Base-by-base conservation (phyloP, 129 eudicot genomes). In the Silybum marianum region DNA sequence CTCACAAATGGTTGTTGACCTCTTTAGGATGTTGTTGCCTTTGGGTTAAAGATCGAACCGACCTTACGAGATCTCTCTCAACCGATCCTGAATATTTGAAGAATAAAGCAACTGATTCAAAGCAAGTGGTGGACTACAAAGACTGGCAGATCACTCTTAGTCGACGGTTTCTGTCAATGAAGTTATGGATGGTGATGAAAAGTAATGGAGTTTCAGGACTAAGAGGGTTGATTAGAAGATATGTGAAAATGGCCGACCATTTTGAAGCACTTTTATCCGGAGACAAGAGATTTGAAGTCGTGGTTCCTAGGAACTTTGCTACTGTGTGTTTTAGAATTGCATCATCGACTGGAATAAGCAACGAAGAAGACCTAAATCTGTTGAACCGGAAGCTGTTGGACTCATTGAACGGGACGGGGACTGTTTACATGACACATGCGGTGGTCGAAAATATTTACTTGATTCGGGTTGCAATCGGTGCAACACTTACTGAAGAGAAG, bases 1-100 rank as follows among this genome's bases (percentile, higher is more conserved):
- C 89, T 9, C 86, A 86, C 72, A 82, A 86, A 75, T 86, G 86
- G 89, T 67, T 86, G 4, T 69, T 86, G 2, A 86, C 80, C 0
- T n/a, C 68, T 28, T 63, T 78, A 1, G 71, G 81, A 23, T 86
- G 89, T 66, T 82, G 84, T 19, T 82, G 86, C 79, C 78, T 82
- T n/a, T 86, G 84, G 81, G 84, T 86, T 19, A 78, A 82, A 26
- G 73, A 78, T 73, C 85, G 80, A 0, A 34, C 9, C 3, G 60
- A 60, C 3, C 81, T 86, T 26, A 71, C 63, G 13, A 67, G 73
- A 13, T 71, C 77, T 7, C 84, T 86, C 14, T 66, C 71, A 18
- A 78, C 86, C 2, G 75, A 78, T 5, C 74, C 84, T 0, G 89
- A 86, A 74, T 68, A 42, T 18, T 60, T 82, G 54, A 82, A 18